Percentiles rank a stretch among this genome's conserved stretches.
phyloP scores from a whole-genome alignment of 2,329 filamentous ascomycete genomes.

The Onygenales sp. region DNA sequence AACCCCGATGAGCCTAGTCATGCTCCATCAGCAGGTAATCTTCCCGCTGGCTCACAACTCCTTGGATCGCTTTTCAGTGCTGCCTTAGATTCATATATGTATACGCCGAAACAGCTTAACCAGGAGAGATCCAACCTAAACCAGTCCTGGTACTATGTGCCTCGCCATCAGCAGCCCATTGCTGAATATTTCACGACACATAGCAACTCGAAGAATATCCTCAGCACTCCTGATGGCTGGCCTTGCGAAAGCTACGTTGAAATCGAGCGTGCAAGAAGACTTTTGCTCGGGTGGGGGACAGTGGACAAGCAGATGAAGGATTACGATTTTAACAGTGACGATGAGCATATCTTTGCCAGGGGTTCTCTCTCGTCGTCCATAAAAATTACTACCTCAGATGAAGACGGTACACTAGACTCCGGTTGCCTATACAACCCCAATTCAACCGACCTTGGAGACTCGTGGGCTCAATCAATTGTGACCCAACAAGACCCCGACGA shows the following conservation, averaged over 20 bases:
- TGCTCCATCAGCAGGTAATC: slow-evolving; percentile 27
- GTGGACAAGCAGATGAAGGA: slow-evolving; percentile 48
- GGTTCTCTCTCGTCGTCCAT: slow-evolving; percentile 34
- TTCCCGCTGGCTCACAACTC: slow-evolving; percentile 38
- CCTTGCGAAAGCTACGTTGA: slow-evolving; percentile 52
- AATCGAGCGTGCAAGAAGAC: slow-evolving; percentile 42
- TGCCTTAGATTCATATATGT: slow-evolving; percentile 43
- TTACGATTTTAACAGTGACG: slow-evolving; percentile 48
- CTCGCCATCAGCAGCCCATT: slow-evolving; percentile 35
- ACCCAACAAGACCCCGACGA: slow-evolving; percentile 16
- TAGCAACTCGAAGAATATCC: slow-evolving; percentile 23
- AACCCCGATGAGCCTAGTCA: slow-evolving; percentile 34
- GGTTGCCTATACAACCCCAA: slow-evolving; percentile 47
- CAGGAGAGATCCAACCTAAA: slow-evolving; percentile 49
- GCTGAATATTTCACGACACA: slow-evolving; percentile 44
- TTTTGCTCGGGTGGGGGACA: slow-evolving; percentile 47
- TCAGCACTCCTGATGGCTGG: slow-evolving; percentile 52
- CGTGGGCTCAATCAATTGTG: slow-evolving; percentile 40
- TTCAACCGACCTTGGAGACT: slow-evolving; percentile 39
- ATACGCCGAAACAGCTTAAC: slow-evolving; percentile 42
- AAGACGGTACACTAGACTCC: slow-evolving; percentile 29
- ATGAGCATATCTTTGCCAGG: slow-evolving; percentile 41
- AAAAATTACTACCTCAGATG: slow-evolving; percentile 20
- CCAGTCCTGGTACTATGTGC: slow-evolving; percentile 45
- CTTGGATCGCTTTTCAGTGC: slow-evolving; percentile 40